Evolutionary conservation across 148 eudicot genomes (phyloP), one percentile per base, ranked within the genome.

Genomic region (Dianthus caryophyllus): DNA sequence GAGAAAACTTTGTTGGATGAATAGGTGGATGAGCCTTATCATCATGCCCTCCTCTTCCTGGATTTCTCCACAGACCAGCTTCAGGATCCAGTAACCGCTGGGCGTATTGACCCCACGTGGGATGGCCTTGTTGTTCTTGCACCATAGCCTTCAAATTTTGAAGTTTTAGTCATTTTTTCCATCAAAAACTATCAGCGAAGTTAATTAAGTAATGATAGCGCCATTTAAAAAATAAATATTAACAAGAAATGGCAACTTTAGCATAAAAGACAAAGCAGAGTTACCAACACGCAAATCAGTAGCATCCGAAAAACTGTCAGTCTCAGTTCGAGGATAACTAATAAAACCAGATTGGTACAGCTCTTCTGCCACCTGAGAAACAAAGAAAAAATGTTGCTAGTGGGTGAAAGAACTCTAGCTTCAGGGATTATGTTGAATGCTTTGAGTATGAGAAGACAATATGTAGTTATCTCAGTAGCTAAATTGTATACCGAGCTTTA

Each of bases 21-120:
- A 95, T 95, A 51, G 99, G 97, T 73, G 99, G 99, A 71, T 95
- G 99, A 56, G 99, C 97, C 77, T 95, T 95, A 86, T 95, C 99
- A 77, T 95, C 97, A 70, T 90, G 97, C 57, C 97, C 96, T 52
- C 99, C 99, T 41, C 51, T 76, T 58, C 88, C 70, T 27, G 99
- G 99, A 73, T 88, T 75, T 79, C 78, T 90, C 99, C 99, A 95
- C 17, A 90, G 88, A 60, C 81, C 84, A 68, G 84, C 81, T 75
- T 77, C 90, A 79, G 93, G 91, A 61, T 95, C 87, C 76, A 95
- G 76, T 62, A 95, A 75, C 18, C 88, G 83, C 61, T 77, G 86
- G 46, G 99, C 97, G 84, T 90, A 95, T 62, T 86, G 67, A 25
- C 99, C 99, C 99, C 99, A 95, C 25, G 47, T 53, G 24, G 90